A percentile compares a stretch with the other conserved stretches of the same genome.
phyloP scores from a whole-genome alignment of 495 filamentous ascomycete genomes.

The Penicillium riverlandense region DNA sequence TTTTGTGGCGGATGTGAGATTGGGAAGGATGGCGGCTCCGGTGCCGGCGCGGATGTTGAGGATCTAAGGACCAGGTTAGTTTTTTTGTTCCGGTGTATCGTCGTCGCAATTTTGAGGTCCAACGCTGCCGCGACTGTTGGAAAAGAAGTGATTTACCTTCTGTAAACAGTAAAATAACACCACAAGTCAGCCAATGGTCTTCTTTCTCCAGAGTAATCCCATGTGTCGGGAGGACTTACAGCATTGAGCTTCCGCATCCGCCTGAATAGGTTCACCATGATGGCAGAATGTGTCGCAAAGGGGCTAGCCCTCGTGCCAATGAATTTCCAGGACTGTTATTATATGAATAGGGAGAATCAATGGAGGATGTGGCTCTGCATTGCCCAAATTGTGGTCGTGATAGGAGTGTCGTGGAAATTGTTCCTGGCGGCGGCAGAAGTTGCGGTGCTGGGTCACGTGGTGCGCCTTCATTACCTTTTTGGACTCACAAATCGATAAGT shows the following conservation, averaged over 20 bases:
- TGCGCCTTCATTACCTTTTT: slow-evolving; percentile 12
- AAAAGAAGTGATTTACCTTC: slow-evolving; percentile 24
- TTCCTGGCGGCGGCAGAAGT: slow-evolving; percentile 15
- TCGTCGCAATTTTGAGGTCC: background rate
- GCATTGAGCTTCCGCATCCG: slow-evolving; percentile 72
- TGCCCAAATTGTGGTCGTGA: background rate
- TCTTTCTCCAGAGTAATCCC: background rate
- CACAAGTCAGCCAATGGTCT: slow-evolving; percentile 1
- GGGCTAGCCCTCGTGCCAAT: slow-evolving; percentile 10
- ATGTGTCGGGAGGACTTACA: slow-evolving; percentile 45
- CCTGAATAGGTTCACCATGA: slow-evolving; percentile 71
- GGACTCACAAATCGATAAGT: slow-evolving; percentile 18
- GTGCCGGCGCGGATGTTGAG: slow-evolving; percentile 66
- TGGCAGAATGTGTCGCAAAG: slow-evolving; percentile 18
- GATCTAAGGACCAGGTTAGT: slow-evolving; percentile 40
- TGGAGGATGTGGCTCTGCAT: background rate
- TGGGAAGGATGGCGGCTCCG: slow-evolving; percentile 74
- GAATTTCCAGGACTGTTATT: background rate
- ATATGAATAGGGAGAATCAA: background rate
- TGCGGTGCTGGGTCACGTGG: slow-evolving; percentile 1
- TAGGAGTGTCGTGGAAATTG: slow-evolving; percentile 8
- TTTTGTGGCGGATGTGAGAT: slow-evolving; percentile 28
- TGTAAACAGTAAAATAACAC: slow-evolving; percentile 2
- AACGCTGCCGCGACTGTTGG: slow-evolving; percentile 5
- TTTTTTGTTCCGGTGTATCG: slow-evolving; percentile 2